A percentile compares a stretch with the other conserved stretches of the same genome.
Evolutionary conservation across 2,329 filamentous ascomycete species (phyloP).

Genomic region (Colletotrichum spaethianum): DNA sequence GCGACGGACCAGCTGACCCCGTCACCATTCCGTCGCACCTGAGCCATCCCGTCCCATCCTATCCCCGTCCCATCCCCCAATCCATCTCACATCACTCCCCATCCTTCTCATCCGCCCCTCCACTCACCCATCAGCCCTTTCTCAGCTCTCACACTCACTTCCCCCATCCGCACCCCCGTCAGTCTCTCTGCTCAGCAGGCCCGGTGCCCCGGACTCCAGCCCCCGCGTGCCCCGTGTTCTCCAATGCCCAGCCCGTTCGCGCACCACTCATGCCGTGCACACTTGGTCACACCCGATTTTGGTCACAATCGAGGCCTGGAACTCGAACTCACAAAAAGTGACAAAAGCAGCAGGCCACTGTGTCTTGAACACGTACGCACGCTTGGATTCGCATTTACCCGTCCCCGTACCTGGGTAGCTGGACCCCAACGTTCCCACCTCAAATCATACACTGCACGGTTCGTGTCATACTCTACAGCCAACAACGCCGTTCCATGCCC

Average conservation of each 20-base stretch:
- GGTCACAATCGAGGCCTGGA: neutral
- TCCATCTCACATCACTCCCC: neutral
- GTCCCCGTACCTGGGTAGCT: neutral
- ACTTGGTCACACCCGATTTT: constrained; percentile 10
- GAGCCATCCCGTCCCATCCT: constrained; percentile 9
- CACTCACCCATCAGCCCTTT: neutral
- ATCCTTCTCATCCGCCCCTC: neutral
- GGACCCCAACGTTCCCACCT: neutral
- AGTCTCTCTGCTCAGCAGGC: constrained; percentile 1
- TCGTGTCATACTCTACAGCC: constrained; percentile 20
- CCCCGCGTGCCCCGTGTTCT: constrained; percentile 5
- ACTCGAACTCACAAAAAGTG: constrained; percentile 1
- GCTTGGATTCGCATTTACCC: neutral
- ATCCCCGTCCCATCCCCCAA: neutral
- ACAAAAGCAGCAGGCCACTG: neutral
- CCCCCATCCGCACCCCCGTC: neutral
- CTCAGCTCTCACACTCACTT: neutral
- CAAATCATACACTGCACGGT: constrained; percentile 20
- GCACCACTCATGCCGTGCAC: constrained; percentile 4
- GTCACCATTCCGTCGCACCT: constrained; percentile 19
- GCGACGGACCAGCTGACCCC: constrained; percentile 20
- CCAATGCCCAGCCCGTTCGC: neutral
- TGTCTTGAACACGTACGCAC: constrained; percentile 9
- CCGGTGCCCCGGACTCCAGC: constrained; percentile 12
- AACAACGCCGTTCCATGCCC: constrained; percentile 33